Evolutionary conservation across 495 filamentous ascomycete species (phyloP).

Genomic region (Bryoglossum gracile): DNA sequence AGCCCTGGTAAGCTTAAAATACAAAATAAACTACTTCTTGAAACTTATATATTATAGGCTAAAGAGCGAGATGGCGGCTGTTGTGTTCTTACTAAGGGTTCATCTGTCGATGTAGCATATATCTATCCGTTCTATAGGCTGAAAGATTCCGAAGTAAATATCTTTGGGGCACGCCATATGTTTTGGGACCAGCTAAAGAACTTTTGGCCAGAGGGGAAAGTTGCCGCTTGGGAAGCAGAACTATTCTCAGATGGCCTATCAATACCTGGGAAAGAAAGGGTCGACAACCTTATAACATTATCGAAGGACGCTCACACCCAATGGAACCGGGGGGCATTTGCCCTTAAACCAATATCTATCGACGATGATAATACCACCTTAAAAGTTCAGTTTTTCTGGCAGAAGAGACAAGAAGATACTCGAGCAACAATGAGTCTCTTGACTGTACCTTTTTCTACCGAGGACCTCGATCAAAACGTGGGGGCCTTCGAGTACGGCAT

Average conservation of each 20-base stretch:
- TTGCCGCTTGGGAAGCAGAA: constrained; percentile 15
- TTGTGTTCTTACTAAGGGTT: constrained; percentile 7
- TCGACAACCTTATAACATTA: constrained; percentile 5
- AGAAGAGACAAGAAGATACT: constrained; percentile 1
- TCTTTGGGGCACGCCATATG: constrained; percentile 5
- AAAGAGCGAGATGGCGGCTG: not conserved
- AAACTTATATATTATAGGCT: constrained; percentile 1
- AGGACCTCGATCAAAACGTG: not conserved
- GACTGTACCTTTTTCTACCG: not conserved
- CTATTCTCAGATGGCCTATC: constrained; percentile 13
- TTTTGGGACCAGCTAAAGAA: constrained; percentile 9
- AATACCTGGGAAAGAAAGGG: constrained; percentile 1
- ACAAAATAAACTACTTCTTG: not conserved
- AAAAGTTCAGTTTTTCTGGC: constrained; percentile 14
- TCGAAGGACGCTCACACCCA: not conserved
- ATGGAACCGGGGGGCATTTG: constrained; percentile 15
- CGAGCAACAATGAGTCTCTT: not conserved
- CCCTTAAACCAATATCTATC: constrained; percentile 17
- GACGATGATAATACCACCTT: constrained; percentile 11
- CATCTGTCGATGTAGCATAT: constrained; percentile 4
- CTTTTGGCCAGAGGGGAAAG: constrained; percentile 14
- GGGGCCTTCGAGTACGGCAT: not conserved
- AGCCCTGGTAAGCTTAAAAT: not conserved
- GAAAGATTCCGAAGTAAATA: constrained; percentile 6
- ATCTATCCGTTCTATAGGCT: constrained; percentile 9